Base-by-base conservation (phyloP, 2,329 filamentous ascomycete genomes). In the Botrytis sinoallii region DNA sequence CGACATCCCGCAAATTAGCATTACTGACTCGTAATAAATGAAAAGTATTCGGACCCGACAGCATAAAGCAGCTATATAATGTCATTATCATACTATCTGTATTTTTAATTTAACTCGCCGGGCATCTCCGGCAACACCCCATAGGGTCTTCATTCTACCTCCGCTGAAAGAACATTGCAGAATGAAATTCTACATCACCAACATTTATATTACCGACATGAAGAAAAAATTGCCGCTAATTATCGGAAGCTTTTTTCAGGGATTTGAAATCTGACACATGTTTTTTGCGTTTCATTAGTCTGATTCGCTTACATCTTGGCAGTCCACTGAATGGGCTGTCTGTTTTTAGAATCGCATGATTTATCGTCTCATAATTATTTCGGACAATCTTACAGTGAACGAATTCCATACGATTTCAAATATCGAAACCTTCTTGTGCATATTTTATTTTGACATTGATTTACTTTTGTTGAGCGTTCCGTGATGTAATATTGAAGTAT, bases 331-430 rank as follows among this genome's bases (percentile, higher is more conserved):
- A 42, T 40, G 12, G 42, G 61, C 60, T 52, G 57, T 12, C 7
- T 52, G 35, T 29, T 67, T 60, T 69, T 8, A 32, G 22, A 72
- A 69, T 72, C n/a, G 71, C 64, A 46, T 72, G 71, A 72, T 72
- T 72, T 72, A 69, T 72, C 63, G 35, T 59, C 29, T 64, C 59
- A 72, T 69, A 38, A 52, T 57, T 57, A 18, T 70, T 59, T 38
- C 10, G 10, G 35, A 25, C 32, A 40, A 52, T 40, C 14, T 32
- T n/a, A 44, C 10, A 63, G 22, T 71, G 16, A 32, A 38, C 22
- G 8, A 59, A 44, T 60, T 60, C 20, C 40, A 57, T 59, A 70
- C 67, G 67, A 44, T 59, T 70, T 38, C 38, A 40, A 38, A 6
- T 29, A 32, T 29, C 52, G 61, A 9, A 20, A 20, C 46, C n/a